Conservation (phyloP, 805 yeast genomes). For the Zygosaccharomyces pseudorouxii region DNA sequence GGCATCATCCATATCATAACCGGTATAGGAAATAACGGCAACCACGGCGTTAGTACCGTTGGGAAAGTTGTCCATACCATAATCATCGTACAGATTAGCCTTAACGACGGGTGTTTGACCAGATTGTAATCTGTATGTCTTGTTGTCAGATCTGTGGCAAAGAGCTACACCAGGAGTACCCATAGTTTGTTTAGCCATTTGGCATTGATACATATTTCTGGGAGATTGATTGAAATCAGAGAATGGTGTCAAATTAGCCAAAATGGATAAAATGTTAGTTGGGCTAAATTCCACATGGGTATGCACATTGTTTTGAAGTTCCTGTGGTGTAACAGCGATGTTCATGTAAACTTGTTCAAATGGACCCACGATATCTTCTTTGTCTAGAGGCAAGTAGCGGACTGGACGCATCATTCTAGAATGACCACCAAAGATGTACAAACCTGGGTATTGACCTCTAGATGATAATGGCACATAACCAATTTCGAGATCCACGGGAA, state of each 20-base stretch:
- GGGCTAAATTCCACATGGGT: slow-evolving; percentile 94
- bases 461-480: slow-evolving; percentile 96
- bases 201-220: slow-evolving; percentile 99
- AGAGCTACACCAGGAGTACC: slow-evolving; percentile 99
- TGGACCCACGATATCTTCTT: slow-evolving; percentile 88
- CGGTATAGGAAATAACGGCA: slow-evolving; percentile 97
- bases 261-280: slow-evolving; percentile 86
- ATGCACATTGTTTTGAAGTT: slow-evolving; percentile 75
- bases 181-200: slow-evolving; percentile 99
- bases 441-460: slow-evolving; percentile 96
- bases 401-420: slow-evolving; percentile 97
- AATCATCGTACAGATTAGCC: slow-evolving; percentile 88
- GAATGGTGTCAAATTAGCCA: slow-evolving; percentile 96
- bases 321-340: slow-evolving; percentile 90
- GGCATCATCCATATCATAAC: slow-evolving; percentile 99
- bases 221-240: slow-evolving; percentile 99
- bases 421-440: slow-evolving; percentile 84
- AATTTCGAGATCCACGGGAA: slow-evolving; percentile 84
- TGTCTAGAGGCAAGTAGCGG: slow-evolving; percentile 78
- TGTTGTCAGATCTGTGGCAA: slow-evolving; percentile 89
- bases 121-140: slow-evolving; percentile 83
- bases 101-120: slow-evolving; percentile 98
- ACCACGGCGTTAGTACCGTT: slow-evolving; percentile 98
- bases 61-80: slow-evolving; percentile 97
- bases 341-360: slow-evolving; percentile 97